Conservation (phyloP, 2,329 filamentous ascomycete genomes). For the Seiridium unicorne region DNA sequence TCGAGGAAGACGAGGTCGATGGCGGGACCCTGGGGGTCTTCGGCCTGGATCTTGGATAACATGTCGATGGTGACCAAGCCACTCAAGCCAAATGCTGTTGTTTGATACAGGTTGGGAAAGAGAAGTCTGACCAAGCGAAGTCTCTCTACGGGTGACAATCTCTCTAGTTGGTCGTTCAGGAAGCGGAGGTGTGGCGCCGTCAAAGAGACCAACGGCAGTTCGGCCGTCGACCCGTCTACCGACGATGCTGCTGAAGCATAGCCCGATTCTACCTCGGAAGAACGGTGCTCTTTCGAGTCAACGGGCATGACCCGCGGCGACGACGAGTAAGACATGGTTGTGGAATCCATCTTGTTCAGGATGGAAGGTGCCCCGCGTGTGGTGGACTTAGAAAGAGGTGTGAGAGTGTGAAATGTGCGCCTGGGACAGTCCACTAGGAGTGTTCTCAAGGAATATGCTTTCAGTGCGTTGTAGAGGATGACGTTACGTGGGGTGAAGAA, state of each 20-base stretch:
- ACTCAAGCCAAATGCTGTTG: conserved; percentile 78
- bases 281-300: conserved; percentile 38
- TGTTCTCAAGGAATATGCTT: background rate
- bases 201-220: conserved; percentile 77
- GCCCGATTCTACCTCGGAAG: conserved; percentile 69
- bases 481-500: background rate
- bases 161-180: conserved; percentile 85
- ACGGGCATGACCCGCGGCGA: conserved; percentile 34
- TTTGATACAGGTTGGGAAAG: conserved; percentile 86
- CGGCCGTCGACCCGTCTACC: conserved; percentile 59
- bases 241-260: conserved; percentile 68
- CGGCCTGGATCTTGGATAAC: conserved; percentile 70
- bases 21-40: conserved; percentile 58
- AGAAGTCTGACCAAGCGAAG: conserved; percentile 89
- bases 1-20: conserved; percentile 78
- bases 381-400: background rate
- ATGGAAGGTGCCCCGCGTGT: conserved; percentile 28
- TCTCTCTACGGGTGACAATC: conserved; percentile 86
- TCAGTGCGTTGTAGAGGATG: background rate
- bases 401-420: background rate
- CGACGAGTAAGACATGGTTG: conserved; percentile 35
- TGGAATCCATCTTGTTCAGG: conserved; percentile 30
- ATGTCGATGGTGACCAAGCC: conserved; percentile 84
- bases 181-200: conserved; percentile 85
- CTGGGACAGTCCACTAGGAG: background rate